Base-by-base conservation (phyloP, 345 rosid genomes). In the Mallotus nudiflorus region DNA sequence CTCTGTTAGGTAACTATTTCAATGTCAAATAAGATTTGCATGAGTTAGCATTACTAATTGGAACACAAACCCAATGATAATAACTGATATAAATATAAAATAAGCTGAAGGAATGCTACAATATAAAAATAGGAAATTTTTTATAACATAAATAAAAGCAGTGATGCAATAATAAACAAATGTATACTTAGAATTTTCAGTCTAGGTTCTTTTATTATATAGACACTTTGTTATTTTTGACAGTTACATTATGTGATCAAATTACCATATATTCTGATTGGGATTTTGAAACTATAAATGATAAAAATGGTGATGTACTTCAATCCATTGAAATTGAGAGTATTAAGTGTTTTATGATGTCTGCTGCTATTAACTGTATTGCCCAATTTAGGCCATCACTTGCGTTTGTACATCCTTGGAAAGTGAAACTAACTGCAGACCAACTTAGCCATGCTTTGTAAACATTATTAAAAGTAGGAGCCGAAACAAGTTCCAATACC, bases 1-100 rank as follows among this genome's bases (percentile, higher is more conserved):
- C 6, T 66, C 94, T 58, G 65, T 71, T 57, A 85, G 96, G 96
- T 90, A 84, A 79, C 51, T 39, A 54, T 19, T 53, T 62, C 35
- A 16, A 39, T n/a, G 63, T 71, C 22, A 15, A 42, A 54, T 29
- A 10, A 67, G 53, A 50, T 57, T 54, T 73, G 12, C 28, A 5
- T 54, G 56, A 52, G 48, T 33, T 73, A 49, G 70, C 74, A n/a
- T n/a, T n/a, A n/a, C n/a, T n/a, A n/a, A n/a, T 53, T 27, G 20
- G 62, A 28, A 28, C 2, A n/a, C 48, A 52, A 18, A 60, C 5
- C 55, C 11, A 40, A 22, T 60, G n/a, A 53, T 62, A 53, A 10
- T 24, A 10, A 22, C 18, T 19, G 19, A 55, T 55, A 10, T 52
- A 22, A 20, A 16, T n/a, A n/a, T n/a, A n/a, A 10, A 42, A 44